phyloP scores from a whole-genome alignment of 345 rosid species.

The Melaleuca alternifolia region DNA sequence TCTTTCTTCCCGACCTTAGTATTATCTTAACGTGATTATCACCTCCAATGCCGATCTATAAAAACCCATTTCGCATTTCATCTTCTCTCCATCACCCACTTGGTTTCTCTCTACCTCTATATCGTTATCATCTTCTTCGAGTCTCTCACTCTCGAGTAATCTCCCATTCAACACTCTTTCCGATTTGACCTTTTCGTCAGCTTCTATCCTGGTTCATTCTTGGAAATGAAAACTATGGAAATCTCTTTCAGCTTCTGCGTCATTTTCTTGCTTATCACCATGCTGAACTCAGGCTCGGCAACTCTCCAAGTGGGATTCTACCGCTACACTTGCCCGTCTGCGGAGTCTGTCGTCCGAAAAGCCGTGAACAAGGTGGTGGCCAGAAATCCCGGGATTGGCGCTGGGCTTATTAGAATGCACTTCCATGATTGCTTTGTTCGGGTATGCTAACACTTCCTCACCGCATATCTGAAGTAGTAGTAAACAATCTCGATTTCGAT shows the following conservation, averaged over 20 bases:
- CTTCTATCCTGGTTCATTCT: background rate
- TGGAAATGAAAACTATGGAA: background rate
- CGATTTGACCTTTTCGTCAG: too few relatives aligned
- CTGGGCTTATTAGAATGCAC: constrained; percentile 13
- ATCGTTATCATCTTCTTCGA: background rate
- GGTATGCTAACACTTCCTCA: background rate
- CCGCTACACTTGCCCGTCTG: constrained; percentile 4
- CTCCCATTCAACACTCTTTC: background rate
- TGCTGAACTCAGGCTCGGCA: background rate
- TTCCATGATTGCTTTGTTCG: constrained; percentile 19
- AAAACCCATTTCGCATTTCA: background rate
- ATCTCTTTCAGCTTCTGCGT: background rate
- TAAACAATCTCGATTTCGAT: background rate
- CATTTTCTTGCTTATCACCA: background rate
- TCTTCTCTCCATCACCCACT: background rate
- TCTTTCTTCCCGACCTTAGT: background rate
- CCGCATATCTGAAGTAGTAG: background rate
- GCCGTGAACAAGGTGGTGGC: constrained; percentile 7
- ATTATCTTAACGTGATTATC: background rate
- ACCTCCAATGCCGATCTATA: background rate
- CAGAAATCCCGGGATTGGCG: constrained; percentile 1
- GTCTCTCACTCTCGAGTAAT: background rate
- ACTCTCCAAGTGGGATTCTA: constrained; percentile 7
- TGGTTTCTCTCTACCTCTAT: background rate
- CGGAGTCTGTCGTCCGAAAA: constrained; percentile 1